phyloP scores from a whole-genome alignment of 2,329 filamentous ascomycete species.

The Fusarium sp. region DNA sequence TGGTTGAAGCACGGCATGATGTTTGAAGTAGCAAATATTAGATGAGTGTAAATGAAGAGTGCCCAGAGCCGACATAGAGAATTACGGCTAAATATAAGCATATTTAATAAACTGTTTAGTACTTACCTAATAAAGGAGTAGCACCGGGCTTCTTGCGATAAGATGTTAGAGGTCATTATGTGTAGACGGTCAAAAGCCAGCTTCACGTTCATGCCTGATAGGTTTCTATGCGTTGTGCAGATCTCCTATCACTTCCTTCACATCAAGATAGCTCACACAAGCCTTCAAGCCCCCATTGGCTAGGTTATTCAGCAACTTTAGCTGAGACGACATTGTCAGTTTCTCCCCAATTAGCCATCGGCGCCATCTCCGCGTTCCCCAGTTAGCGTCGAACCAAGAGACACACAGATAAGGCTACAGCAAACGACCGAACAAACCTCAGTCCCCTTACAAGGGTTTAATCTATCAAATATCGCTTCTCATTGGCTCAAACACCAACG shows the following conservation, averaged over 20 bases:
- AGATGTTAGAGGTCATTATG: not conserved
- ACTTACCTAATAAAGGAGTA: not conserved
- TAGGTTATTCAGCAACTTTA: not conserved
- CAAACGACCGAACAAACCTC: not conserved
- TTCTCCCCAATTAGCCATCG: not conserved
- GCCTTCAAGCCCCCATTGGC: not conserved
- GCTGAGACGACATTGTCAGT: too few species aligned
- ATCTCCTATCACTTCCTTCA: slow-evolving; percentile 7
- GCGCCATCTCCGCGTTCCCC: not conserved
- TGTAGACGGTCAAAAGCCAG: not conserved
- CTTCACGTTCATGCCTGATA: not conserved
- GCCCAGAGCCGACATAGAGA: too few species aligned
- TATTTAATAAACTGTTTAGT: not conserved
- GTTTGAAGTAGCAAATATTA: too few species aligned
- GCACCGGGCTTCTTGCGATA: not conserved
- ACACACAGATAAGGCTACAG: slow-evolving; percentile 15
- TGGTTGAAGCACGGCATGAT: too few species aligned
- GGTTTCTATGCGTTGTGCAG: not conserved
- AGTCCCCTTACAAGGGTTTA: not conserved
- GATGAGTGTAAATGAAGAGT: too few species aligned
- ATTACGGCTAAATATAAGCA: not conserved
- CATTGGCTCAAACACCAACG: not conserved
- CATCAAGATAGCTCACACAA: not conserved
- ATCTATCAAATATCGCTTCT: too few species aligned
- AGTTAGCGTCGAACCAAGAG: not conserved